A percentile compares a stretch with the other conserved stretches of the same genome.
These are phyloP conservation scores for Graphilbum ipis-grandicollis DNA, from an alignment of 2,329 filamentous ascomycete species.

Conservation along the genomic window DNA sequence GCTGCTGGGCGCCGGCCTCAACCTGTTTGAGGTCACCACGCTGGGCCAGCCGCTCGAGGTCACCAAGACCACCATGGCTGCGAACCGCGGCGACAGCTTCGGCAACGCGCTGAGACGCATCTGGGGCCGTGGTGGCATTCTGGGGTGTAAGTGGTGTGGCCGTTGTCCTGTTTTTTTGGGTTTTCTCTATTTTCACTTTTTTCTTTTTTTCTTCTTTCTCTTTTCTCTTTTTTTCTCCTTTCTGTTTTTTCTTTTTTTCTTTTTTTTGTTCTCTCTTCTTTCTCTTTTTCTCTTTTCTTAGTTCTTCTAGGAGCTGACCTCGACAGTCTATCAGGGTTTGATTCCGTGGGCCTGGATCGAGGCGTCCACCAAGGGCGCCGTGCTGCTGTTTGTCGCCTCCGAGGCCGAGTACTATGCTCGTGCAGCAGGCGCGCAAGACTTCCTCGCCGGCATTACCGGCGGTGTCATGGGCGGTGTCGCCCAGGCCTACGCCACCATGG, in stretches of 20 bases:
- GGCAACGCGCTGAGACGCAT: slow-evolving; percentile 64
- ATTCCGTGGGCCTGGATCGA: slow-evolving; percentile 99
- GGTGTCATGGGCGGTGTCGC: slow-evolving; percentile 90
- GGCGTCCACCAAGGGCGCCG: slow-evolving; percentile 97
- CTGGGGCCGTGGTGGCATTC: slow-evolving; percentile 81
- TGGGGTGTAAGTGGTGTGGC: slow-evolving; percentile 60
- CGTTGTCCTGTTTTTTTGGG: background rate
- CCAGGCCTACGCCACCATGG: slow-evolving; percentile 98
- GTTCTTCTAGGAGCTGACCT: background rate
- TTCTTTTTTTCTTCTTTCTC: background rate
- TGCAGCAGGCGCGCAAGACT: slow-evolving; percentile 65
- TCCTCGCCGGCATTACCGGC: slow-evolving; percentile 73
- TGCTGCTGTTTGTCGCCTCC: slow-evolving; percentile 96
- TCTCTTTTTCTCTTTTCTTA: background rate
- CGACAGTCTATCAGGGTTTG: slow-evolving; percentile 90
- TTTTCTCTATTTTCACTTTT: background rate
- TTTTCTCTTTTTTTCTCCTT: background rate
- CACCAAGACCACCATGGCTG: slow-evolving; percentile 98
- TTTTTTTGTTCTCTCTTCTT: background rate
- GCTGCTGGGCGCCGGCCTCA: slow-evolving; percentile 82
- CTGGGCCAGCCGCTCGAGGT: slow-evolving; percentile 79
- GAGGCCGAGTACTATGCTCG: slow-evolving; percentile 95
- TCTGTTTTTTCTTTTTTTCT: background rate
- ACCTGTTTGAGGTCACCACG: slow-evolving; percentile 75
- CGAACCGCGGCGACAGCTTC: slow-evolving; percentile 83